Conservation (phyloP, 2,329 filamentous ascomycete genomes). For the Scorias spongiosa region DNA sequence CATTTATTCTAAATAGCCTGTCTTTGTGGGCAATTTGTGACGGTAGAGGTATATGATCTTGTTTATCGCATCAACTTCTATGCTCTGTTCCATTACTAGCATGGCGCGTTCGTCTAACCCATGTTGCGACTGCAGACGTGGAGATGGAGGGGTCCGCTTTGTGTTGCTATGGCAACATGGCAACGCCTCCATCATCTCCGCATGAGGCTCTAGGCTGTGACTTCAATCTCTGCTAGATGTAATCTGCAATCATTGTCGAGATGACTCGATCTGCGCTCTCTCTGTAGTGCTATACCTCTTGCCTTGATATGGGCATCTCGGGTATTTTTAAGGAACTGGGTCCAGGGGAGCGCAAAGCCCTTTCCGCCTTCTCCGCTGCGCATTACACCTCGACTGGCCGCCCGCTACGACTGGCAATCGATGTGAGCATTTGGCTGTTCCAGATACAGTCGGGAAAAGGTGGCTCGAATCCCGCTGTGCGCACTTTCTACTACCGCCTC, state of each 20-base stretch:
- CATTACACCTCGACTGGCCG: slow-evolving; percentile 54
- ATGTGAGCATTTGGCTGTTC: slow-evolving; percentile 95
- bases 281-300: not conserved
- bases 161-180: slow-evolving; percentile 1
- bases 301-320: slow-evolving; percentile 8
- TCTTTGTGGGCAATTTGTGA: not conserved
- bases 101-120: too few relatives aligned
- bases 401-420: slow-evolving; percentile 76
- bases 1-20: not conserved
- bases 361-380: slow-evolving; percentile 68
- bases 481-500: slow-evolving; percentile 86
- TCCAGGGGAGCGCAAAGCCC: slow-evolving; percentile 58
- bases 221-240: too few relatives aligned
- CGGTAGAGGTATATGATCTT: not conserved
- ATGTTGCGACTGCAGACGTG: too few relatives aligned
- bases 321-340: slow-evolving; percentile 90
- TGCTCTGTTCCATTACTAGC: too few relatives aligned
- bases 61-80: not conserved
- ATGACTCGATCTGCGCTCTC: not conserved
- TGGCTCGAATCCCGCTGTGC: slow-evolving; percentile 75
- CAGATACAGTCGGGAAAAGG: slow-evolving; percentile 75
- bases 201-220: too few relatives aligned
- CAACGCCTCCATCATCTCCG: too few relatives aligned
- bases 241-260: too few relatives aligned
- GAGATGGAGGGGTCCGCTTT: not conserved